Evolutionary conservation across 495 filamentous ascomycete genomes (phyloP).

Genomic region (Alectoria sarmentosa): DNA sequence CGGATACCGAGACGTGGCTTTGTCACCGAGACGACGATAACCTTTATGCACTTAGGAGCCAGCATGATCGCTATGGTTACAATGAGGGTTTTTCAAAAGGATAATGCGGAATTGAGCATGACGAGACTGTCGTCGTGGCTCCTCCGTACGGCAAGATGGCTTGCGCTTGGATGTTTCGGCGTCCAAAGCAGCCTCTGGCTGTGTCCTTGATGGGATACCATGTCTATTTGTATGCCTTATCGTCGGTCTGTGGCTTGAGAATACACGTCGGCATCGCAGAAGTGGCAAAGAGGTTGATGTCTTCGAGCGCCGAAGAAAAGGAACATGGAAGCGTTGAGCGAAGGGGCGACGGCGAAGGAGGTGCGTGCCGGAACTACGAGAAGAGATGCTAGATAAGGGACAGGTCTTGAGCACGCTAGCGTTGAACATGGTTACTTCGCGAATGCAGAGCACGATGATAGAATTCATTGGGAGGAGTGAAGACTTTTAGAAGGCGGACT

Average conservation of each 20-base stretch:
- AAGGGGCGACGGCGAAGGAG: neutral
- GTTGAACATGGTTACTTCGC: neutral
- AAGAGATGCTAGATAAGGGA: neutral
- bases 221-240: neutral
- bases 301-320: neutral
- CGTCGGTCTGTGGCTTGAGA: neutral
- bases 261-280: neutral
- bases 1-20: too few relatives aligned
- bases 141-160: too few relatives aligned
- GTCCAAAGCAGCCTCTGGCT: too few relatives aligned
- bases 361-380: neutral
- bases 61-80: too few relatives aligned
- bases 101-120: too few relatives aligned
- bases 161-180: too few relatives aligned
- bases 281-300: neutral
- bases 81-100: too few relatives aligned
- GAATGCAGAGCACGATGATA: neutral
- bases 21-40: neutral
- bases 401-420: neutral
- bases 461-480: too few relatives aligned
- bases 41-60: too few relatives aligned
- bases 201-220: neutral
- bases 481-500: too few relatives aligned
- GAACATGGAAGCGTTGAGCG: neutral
- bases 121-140: too few relatives aligned